These are phyloP conservation scores for Diaporthe humulicola DNA, from an alignment of 2,329 filamentous ascomycete genomes.

Conservation along the genomic window DNA sequence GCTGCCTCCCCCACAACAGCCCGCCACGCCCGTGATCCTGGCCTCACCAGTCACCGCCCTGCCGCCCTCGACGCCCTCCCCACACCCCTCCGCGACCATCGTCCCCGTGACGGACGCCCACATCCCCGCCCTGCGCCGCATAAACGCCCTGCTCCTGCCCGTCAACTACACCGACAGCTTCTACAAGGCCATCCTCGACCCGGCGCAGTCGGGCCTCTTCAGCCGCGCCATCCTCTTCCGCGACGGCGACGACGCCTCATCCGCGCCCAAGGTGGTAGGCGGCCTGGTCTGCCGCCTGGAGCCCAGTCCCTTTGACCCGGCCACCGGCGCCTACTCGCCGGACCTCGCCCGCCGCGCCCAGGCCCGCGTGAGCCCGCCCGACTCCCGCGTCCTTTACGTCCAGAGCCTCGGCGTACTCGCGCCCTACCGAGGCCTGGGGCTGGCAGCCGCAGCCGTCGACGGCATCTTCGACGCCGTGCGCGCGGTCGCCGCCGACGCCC, in stretches of 20 bases:
- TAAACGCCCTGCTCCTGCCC: constrained; percentile 75
- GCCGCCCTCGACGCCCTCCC: constrained; percentile 52
- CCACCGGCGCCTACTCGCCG: constrained; percentile 40
- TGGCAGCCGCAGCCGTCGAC: constrained; percentile 70
- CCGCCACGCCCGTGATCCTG: constrained; percentile 40
- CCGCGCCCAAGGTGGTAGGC: constrained; percentile 67
- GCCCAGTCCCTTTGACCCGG: constrained; percentile 53
- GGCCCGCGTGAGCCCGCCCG: constrained; percentile 40
- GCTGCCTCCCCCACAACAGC: constrained; percentile 39
- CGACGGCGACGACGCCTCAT: constrained; percentile 51
- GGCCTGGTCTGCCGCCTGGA: constrained; percentile 75
- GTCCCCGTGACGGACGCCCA: constrained; percentile 64
- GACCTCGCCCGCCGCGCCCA: constrained; percentile 31
- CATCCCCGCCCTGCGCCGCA: constrained; percentile 71
- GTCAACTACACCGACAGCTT: constrained; percentile 75
- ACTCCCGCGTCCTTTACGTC: constrained; percentile 69
- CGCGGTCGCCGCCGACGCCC: constrained; percentile 49
- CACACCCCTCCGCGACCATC: constrained; percentile 64
- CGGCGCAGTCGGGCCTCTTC: constrained; percentile 64
- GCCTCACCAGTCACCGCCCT: constrained; percentile 46
- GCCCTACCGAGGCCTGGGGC: constrained; percentile 72
- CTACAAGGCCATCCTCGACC: constrained; percentile 68
- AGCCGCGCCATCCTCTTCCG: constrained; percentile 72
- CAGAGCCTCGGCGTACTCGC: constrained; percentile 74
- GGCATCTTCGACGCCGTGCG: constrained; percentile 59